phyloP scores from a whole-genome alignment of 2,329 filamentous ascomycete genomes.

The Truncatella angustata region DNA sequence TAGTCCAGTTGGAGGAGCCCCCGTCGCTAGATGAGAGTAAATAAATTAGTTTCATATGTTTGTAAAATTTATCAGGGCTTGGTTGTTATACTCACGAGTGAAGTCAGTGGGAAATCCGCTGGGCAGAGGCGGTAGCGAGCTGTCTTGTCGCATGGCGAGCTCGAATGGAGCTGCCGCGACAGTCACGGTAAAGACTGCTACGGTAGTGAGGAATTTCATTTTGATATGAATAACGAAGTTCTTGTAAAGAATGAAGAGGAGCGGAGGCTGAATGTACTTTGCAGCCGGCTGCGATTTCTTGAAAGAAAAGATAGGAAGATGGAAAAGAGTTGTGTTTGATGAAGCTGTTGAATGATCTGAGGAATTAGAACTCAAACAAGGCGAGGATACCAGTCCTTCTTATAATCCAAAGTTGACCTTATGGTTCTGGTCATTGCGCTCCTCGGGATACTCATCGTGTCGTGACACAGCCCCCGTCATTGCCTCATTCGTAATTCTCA shows the following conservation, averaged over 20 bases:
- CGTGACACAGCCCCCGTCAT: not conserved
- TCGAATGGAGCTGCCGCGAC: not conserved
- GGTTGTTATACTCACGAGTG: not conserved
- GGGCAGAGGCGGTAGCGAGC: not conserved
- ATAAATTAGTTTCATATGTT: not conserved
- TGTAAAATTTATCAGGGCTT: not conserved
- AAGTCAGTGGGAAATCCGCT: not conserved
- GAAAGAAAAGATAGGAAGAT: not conserved
- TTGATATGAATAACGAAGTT: not conserved
- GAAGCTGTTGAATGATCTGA: not conserved
- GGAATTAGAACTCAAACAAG: not conserved
- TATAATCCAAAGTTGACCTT: not conserved
- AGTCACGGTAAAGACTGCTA: not conserved
- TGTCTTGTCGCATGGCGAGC: not conserved
- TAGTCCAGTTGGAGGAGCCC: no score
- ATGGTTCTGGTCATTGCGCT: not conserved
- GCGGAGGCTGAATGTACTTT: not conserved
- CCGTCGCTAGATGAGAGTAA: no score
- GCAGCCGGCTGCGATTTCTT: conserved; percentile 2
- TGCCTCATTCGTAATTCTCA: conserved; percentile 3
- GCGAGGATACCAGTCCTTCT: not conserved
- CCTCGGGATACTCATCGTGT: not conserved
- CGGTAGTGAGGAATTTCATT: conserved; percentile 1
- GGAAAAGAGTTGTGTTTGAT: not conserved
- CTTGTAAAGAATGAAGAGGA: not conserved